Evolutionary conservation across 805 yeast genomes (phyloP).

Genomic region (Kazachstania africana): DNA sequence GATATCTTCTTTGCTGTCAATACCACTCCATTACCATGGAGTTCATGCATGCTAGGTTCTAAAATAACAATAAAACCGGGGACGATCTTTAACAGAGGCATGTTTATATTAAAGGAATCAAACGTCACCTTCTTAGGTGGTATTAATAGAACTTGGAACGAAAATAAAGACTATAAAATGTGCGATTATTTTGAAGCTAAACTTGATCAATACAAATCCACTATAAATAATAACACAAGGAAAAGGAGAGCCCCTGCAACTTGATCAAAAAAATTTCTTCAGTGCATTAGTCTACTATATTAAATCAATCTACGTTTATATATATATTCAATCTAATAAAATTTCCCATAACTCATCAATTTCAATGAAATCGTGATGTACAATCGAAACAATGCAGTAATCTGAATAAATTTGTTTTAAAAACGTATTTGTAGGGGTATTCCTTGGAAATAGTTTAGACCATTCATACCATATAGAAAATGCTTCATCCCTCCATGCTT

Average conservation of each 20-base stretch:
- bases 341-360: conserved; percentile 70
- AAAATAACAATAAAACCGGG: conserved; percentile 40
- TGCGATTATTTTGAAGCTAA: conserved; percentile 21
- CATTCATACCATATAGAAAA: conserved; percentile 86
- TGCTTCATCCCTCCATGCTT: conserved; percentile 95
- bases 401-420: conserved; percentile 49
- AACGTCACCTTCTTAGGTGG: conserved; percentile 30
- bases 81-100: conserved; percentile 37
- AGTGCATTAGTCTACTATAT: too few species aligned
- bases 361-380: conserved; percentile 72
- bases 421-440: conserved; percentile 43
- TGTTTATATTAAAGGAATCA: conserved; percentile 23
- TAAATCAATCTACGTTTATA: neutral
- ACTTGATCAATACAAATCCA: conserved; percentile 9
- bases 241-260: conserved; percentile 9
- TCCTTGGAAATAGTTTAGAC: conserved; percentile 62
- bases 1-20: conserved; percentile 49
- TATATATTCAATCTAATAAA: conserved; percentile 22
- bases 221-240: conserved; percentile 2
- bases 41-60: conserved; percentile 44
- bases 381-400: conserved; percentile 70
- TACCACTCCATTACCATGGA: conserved; percentile 38
- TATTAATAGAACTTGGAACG: conserved; percentile 29
- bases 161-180: conserved; percentile 23
- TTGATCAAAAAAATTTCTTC: neutral